Percentiles rank a stretch among this genome's conserved stretches.
These are phyloP conservation scores for Arctium minus DNA, from an alignment of 129 eudicot genomes.

Conservation along the genomic window DNA sequence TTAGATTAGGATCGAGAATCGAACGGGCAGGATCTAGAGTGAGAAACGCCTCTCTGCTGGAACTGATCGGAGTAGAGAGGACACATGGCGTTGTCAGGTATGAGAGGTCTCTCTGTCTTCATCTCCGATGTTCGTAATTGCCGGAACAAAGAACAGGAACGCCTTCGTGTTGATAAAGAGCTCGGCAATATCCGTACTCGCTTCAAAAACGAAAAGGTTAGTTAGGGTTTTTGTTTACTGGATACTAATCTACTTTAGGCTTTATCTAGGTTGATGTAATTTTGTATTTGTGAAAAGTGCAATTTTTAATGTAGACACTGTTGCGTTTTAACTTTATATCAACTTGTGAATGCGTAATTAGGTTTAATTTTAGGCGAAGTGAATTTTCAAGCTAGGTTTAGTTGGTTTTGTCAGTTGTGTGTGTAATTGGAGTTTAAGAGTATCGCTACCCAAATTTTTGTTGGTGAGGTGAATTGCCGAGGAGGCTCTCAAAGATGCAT, in stretches of 20 bases:
- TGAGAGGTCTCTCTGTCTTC: constrained; percentile 95
- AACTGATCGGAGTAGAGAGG: constrained; percentile 45
- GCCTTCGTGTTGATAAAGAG: constrained; percentile 96
- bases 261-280: background rate
- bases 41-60: constrained; percentile 25
- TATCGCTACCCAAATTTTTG: background rate
- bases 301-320: background rate
- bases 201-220: constrained; percentile 87
- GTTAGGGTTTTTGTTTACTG: constrained; percentile 27
- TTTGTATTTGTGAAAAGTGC: background rate
- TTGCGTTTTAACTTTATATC: background rate
- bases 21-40: constrained; percentile 52
- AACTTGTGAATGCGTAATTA: constrained; percentile 5
- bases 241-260: background rate
- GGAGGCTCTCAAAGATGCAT: background rate
- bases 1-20: constrained; percentile 14
- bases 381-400: background rate
- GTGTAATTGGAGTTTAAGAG: background rate
- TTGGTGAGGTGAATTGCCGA: constrained; percentile 2
- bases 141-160: constrained; percentile 94
- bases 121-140: constrained; percentile 96
- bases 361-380: background rate
- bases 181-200: constrained; percentile 92
- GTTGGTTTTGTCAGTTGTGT: background rate
- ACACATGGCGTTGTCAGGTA: constrained; percentile 91